Conservation (phyloP, 2,329 filamentous ascomycete genomes). For the Scleromitrula shiraiana region DNA sequence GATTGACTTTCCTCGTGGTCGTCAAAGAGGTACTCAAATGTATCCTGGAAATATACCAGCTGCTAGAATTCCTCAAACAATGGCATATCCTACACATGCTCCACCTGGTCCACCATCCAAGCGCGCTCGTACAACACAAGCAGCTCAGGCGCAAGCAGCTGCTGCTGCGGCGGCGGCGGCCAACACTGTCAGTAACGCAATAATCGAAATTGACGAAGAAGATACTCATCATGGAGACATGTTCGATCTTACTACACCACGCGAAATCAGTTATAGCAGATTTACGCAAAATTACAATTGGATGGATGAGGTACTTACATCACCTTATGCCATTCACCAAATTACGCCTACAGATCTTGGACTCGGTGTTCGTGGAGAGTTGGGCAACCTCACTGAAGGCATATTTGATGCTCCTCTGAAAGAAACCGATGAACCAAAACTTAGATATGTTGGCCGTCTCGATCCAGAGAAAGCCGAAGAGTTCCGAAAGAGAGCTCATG, state of each 20-base stretch:
- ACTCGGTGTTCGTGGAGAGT: conserved; percentile 73
- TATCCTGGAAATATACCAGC: conserved; percentile 23
- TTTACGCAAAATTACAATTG: conserved; percentile 96
- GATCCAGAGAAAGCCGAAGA: conserved; percentile 72
- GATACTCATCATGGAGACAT: conserved; percentile 80
- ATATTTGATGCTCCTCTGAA: conserved; percentile 65
- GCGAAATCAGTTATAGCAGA: conserved; percentile 78
- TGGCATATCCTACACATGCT: conserved; percentile 52
- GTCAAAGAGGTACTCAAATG: conserved; percentile 30
- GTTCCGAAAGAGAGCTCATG: conserved; percentile 70
- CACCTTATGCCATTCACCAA: conserved; percentile 76
- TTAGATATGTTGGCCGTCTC: conserved; percentile 52
- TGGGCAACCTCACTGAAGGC: conserved; percentile 73
- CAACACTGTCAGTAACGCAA: conserved; percentile 10
- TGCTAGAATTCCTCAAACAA: conserved; percentile 40
- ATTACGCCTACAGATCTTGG: conserved; percentile 84
- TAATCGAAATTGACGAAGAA: conserved; percentile 61
- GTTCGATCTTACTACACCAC: conserved; percentile 81
- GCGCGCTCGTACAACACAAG: conserved; percentile 32
- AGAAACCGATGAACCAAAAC: conserved; percentile 32
- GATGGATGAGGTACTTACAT: conserved; percentile 97
- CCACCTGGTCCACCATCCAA: conserved; percentile 45
- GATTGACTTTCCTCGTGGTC: conserved; percentile 58
- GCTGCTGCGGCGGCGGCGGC: conserved; percentile 16
- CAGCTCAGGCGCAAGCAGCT: conserved; percentile 1